phyloP scores from a whole-genome alignment of 2,329 filamentous ascomycete species.

The Calonectria hongkongensis region DNA sequence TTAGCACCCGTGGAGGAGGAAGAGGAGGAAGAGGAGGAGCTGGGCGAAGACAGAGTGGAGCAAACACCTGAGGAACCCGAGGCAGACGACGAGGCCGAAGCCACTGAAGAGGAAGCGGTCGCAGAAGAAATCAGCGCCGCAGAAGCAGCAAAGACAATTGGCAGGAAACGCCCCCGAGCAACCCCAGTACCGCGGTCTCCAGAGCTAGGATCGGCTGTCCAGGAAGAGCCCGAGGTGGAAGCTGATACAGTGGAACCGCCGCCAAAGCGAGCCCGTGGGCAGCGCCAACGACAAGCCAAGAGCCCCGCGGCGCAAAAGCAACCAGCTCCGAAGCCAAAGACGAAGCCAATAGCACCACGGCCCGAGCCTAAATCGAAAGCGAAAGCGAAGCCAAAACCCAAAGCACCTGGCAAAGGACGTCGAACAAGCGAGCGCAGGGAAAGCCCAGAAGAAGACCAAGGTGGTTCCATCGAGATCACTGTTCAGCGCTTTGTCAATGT shows the following conservation, averaged over 20 bases:
- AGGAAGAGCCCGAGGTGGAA: constrained; percentile 55
- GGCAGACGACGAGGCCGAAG: constrained; percentile 50
- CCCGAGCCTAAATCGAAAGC: constrained; percentile 42
- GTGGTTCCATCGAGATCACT: constrained; percentile 70
- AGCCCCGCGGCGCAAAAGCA: constrained; percentile 68
- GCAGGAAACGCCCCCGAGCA: constrained; percentile 65
- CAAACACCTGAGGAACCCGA: constrained; percentile 32
- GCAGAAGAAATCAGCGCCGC: constrained; percentile 66
- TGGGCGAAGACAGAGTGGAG: constrained; percentile 4
- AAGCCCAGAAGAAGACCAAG: constrained; percentile 44
- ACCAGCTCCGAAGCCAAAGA: constrained; percentile 52
- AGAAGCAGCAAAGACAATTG: constrained; percentile 65
- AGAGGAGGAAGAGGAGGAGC: constrained; percentile 34
- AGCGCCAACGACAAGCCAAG: constrained; percentile 52
- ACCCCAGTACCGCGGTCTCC: constrained; percentile 63
- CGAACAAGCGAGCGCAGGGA: constrained; percentile 40
- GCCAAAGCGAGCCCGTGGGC: constrained; percentile 62
- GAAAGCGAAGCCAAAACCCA: constrained; percentile 44
- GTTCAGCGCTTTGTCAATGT: constrained; percentile 76
- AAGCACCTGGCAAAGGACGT: constrained; percentile 47
- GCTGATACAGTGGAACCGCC: constrained; percentile 56
- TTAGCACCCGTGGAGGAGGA: constrained; percentile 36
- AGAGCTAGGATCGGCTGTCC: constrained; percentile 62
- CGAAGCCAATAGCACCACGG: constrained; percentile 19
- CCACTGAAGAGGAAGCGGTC: constrained; percentile 48